Conservation (phyloP, 1,284 basidiomycete genomes). For the Pseudozyma pruni region DNA sequence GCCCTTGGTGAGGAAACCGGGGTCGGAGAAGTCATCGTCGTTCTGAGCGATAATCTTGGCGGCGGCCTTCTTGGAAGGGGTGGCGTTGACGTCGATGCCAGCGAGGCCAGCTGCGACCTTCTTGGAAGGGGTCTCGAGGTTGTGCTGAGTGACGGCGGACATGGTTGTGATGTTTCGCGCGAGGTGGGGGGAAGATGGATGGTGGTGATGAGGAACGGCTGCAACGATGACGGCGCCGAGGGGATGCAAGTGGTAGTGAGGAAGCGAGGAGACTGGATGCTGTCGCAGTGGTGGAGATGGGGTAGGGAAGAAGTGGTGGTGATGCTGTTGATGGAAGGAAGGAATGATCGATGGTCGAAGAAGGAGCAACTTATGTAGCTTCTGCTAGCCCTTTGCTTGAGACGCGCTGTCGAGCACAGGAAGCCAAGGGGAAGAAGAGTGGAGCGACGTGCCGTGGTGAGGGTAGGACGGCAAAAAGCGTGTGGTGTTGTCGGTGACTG, state of each 20-base stretch:
- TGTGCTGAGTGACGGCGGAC: conserved; percentile 53
- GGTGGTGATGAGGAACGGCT: conserved; percentile 5
- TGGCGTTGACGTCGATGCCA: conserved; percentile 63
- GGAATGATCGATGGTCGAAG: conserved; percentile 7
- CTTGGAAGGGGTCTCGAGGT: conserved; percentile 64
- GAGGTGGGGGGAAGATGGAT: background rate
- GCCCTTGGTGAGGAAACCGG: conserved; percentile 53
- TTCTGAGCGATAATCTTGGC: conserved; percentile 21
- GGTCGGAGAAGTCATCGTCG: conserved; percentile 52
- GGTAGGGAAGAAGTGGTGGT: background rate
- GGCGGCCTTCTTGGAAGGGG: conserved; percentile 57
- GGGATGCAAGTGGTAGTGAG: background rate
- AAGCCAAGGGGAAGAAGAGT: background rate
- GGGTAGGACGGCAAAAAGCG: conserved; percentile 24
- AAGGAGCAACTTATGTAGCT: conserved; percentile 39
- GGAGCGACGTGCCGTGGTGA: conserved; percentile 7
- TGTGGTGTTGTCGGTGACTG: conserved; percentile 22
- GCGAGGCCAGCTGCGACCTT: conserved; percentile 64
- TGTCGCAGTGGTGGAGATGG: conserved; percentile 4
- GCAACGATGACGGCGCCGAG: conserved; percentile 6
- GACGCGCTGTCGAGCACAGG: conserved; percentile 23
- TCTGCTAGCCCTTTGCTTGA: background rate
- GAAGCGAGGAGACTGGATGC: conserved; percentile 6
- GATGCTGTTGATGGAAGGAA: conserved; percentile 14
- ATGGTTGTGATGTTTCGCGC: conserved; percentile 13